phyloP scores from a whole-genome alignment of 83 land plant species.

The Larix sibirica region DNA sequence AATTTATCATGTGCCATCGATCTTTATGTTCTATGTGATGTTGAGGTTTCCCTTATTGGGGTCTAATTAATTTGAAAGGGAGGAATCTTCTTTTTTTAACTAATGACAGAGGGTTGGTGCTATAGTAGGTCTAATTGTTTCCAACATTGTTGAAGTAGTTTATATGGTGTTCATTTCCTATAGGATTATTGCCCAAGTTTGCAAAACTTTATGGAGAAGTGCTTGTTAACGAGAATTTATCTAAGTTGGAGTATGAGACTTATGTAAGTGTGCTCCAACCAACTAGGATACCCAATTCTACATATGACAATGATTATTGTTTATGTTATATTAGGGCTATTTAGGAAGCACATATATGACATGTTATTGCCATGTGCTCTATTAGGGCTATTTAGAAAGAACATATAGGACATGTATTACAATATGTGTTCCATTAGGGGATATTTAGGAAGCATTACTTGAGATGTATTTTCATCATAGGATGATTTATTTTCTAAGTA shows the following conservation, averaged over 20 bases:
- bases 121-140: no score
- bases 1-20: no score
- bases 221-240: constrained; percentile 60
- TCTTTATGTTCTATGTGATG: no score
- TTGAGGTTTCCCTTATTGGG: no score
- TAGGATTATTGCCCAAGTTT: constrained; percentile 52
- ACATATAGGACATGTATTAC: neutral
- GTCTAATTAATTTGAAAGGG: no score
- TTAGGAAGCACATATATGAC: constrained; percentile 71
- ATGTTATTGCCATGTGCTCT: constrained; percentile 61
- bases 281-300: constrained; percentile 54
- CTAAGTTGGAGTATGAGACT: constrained; percentile 59
- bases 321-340: constrained; percentile 39
- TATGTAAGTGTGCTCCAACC: constrained; percentile 73
- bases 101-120: no score
- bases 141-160: neutral
- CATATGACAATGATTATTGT: constrained; percentile 69
- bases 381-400: constrained; percentile 75
- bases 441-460: neutral
- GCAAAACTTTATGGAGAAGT: constrained; percentile 77
- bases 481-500: neutral
- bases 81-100: no score
- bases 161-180: neutral
- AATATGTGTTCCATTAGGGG: no score
- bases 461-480: neutral